Base-by-base conservation (phyloP, 2,329 filamentous ascomycete genomes). In the Penicillium sp. region DNA sequence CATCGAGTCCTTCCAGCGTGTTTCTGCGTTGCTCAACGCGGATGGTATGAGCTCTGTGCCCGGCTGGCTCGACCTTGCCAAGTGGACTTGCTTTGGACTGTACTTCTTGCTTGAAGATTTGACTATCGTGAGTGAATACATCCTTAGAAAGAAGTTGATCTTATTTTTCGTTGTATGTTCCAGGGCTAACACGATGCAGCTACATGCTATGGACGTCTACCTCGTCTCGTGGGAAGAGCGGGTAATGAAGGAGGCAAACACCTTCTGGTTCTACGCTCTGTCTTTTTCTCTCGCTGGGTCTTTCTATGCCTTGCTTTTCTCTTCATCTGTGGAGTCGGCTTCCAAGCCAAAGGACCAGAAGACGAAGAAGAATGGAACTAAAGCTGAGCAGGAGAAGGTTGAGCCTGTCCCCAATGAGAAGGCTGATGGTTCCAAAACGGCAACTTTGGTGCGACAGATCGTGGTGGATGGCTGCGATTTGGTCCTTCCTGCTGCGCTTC, bases 231-330 rank as follows among this genome's bases (percentile, higher is more conserved):
- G 79, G 73, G 82, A 82, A 16, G 67, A 68, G n/a, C 67, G 64
- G 28, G 68, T 89, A 4, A 80, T 85, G 49, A 62, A 83, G 25
- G 87, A 92, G 75, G 85, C 84, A 0, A 86, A 90, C 75, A 83
- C 86, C 55, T 87, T 89, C 74, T 93, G 90, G 90, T 84, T 91
- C 64, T 84, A 87, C 42, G 83, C 83, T 0, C 77, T 92, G 25
- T 76, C 76, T 11, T 82, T 84, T 60, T 85, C 83, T 0, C 75
- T 85, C 0, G 45, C 83, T 2, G 70, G 71, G 0, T 63, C 67
- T 11, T 33, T 71, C 0, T 74, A 68, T 66, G 64, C 64, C 5
- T 19, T 54, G 52, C 55, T 74, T 38, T 45, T 69, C 25, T 62
- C 65, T 46, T 28, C 22, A 19, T 42, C 64, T 11, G 16, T 52